A percentile compares a stretch with the other conserved stretches of the same genome.
phyloP scores from a whole-genome alignment of 805 yeast species.

The Starmerella apicola region DNA sequence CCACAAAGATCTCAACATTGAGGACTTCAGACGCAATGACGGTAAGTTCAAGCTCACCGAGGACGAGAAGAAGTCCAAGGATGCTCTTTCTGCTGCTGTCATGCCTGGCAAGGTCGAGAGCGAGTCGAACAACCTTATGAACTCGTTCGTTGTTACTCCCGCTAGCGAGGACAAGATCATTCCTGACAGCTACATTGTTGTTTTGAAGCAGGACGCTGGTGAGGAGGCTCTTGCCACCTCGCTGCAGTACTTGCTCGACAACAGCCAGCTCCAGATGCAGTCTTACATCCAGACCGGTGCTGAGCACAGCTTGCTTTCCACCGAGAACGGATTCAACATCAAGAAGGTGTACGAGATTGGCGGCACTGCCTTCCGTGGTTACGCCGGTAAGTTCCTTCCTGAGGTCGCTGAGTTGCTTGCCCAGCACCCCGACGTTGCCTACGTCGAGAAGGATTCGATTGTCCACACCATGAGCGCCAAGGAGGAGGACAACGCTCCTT shows the following conservation, averaged over 20 bases:
- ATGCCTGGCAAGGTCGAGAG: background rate
- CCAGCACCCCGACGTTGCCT: conserved; percentile 40
- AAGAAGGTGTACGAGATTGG: conserved; percentile 36
- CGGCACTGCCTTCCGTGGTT: conserved; percentile 44
- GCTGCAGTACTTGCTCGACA: conserved; percentile 45
- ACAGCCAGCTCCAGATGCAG: conserved; percentile 22
- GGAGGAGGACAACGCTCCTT: conserved; percentile 53
- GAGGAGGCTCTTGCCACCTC: conserved; percentile 50
- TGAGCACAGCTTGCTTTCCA: conserved; percentile 22
- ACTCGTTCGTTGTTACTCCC: conserved; percentile 7
- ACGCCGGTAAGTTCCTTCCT: conserved; percentile 72
- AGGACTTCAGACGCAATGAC: background rate
- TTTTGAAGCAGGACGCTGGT: conserved; percentile 55
- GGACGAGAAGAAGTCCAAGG: background rate
- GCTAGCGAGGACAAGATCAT: conserved; percentile 16
- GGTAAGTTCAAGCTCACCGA: background rate
- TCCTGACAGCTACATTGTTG: conserved; percentile 52
- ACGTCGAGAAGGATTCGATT: conserved; percentile 49
- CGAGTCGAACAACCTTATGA: background rate
- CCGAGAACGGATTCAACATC: conserved; percentile 21
- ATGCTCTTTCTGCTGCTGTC: background rate
- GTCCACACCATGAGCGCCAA: conserved; percentile 39
- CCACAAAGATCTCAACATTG: background rate
- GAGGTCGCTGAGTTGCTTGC: conserved; percentile 64
- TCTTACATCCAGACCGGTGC: conserved; percentile 30